A percentile compares a stretch with the other conserved stretches of the same genome.
phyloP scores from a whole-genome alignment of 805 yeast genomes.

The Starmerella vaccinii region DNA sequence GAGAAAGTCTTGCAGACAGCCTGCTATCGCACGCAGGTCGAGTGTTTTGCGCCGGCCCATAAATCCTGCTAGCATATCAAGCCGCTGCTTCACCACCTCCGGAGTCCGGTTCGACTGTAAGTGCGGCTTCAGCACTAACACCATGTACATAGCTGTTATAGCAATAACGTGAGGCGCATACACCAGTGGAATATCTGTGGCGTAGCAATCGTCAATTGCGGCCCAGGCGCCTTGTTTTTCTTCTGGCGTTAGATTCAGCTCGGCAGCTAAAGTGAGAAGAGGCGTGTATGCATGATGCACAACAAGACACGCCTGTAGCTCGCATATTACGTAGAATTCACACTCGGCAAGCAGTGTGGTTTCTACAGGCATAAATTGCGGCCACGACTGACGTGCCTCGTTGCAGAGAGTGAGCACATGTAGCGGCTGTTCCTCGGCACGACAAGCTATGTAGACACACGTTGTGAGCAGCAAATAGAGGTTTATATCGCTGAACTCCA shows the following conservation, averaged over 20 bases:
- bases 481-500: constrained; percentile 67
- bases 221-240: constrained; percentile 87
- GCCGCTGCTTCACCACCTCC: constrained; percentile 33
- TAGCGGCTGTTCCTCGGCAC: constrained; percentile 91
- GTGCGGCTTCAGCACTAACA: constrained; percentile 45
- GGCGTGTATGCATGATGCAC: constrained; percentile 37
- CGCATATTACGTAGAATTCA: constrained; percentile 88
- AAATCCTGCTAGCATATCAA: constrained; percentile 52
- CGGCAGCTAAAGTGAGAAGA: constrained; percentile 40
- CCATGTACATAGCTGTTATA: constrained; percentile 66
- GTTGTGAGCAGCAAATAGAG: constrained; percentile 72
- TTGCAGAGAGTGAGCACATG: constrained; percentile 74
- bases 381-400: constrained; percentile 88
- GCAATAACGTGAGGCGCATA: constrained; percentile 89
- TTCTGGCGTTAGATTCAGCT: constrained; percentile 37
- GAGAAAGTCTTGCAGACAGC: constrained; percentile 74
- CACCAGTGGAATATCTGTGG: constrained; percentile 72
- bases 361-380: constrained; percentile 86
- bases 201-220: constrained; percentile 75
- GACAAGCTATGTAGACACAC: constrained; percentile 79
- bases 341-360: constrained; percentile 87
- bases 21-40: constrained; percentile 65
- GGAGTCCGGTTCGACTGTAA: constrained; percentile 30
- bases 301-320: constrained; percentile 41
- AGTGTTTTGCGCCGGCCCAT: constrained; percentile 63